These are phyloP conservation scores for Talaromyces trachyspermus DNA, from an alignment of 495 filamentous ascomycete genomes.

Conservation along the genomic window DNA sequence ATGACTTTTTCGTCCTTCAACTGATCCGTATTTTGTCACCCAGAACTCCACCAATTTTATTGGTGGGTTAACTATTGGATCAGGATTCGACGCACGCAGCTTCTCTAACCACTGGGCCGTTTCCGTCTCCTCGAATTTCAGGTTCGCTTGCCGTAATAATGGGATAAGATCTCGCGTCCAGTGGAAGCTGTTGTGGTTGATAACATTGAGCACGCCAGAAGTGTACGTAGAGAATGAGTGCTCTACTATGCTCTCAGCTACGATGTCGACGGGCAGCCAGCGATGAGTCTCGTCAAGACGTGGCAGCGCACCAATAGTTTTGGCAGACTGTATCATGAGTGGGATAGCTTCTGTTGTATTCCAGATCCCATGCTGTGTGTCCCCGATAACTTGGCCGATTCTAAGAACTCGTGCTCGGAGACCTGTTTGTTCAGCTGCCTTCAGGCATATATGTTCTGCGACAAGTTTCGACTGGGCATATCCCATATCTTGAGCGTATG, in stretches of 20 bases:
- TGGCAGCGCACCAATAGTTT: constrained; percentile 43
- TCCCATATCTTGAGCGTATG: constrained; percentile 45
- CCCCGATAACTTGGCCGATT: constrained; percentile 53
- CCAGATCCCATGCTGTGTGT: constrained; percentile 49
- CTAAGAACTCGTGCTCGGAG: constrained; percentile 36
- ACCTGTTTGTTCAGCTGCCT: constrained; percentile 24
- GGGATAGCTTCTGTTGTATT: constrained; percentile 58
- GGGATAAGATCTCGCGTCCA: constrained; percentile 23
- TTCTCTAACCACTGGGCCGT: constrained; percentile 15
- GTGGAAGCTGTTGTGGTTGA: constrained; percentile 18
- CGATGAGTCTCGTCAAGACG: constrained; percentile 40
- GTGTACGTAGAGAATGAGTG: neutral
- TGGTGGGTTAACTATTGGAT: constrained; percentile 30
- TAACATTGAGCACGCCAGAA: constrained; percentile 16
- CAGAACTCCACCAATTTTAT: constrained; percentile 42
- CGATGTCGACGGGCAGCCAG: constrained; percentile 53
- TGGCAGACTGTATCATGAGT: constrained; percentile 44
- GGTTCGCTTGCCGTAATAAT: constrained; percentile 11
- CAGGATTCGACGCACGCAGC: constrained; percentile 17
- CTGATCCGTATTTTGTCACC: constrained; percentile 1
- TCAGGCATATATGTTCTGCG: constrained; percentile 43
- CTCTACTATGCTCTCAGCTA: constrained; percentile 25
- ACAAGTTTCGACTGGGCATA: constrained; percentile 60
- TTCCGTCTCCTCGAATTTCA: constrained; percentile 15
- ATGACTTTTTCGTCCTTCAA: neutral